phyloP scores from a whole-genome alignment of 192 early-diverging fungal species.

The Lobulomyces angularis region DNA sequence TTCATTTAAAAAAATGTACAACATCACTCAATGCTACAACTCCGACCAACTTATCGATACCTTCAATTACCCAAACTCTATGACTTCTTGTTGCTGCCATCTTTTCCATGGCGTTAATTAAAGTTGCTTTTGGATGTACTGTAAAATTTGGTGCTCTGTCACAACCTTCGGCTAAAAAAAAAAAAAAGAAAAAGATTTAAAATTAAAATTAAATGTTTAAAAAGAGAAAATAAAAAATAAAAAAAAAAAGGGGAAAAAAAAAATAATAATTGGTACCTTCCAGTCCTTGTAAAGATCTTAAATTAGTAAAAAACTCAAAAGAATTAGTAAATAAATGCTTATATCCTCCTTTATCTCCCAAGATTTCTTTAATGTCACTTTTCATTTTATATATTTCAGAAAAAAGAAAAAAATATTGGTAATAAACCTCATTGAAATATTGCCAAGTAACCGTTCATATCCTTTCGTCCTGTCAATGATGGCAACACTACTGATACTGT shows the following conservation, averaged over 20 bases:
- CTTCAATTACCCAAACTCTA: conserved; percentile 34
- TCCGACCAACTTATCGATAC: conserved; percentile 21
- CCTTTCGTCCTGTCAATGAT: conserved; percentile 20
- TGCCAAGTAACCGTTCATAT: conserved; percentile 2
- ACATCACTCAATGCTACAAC: conserved; percentile 26
- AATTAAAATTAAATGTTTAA: too few relatives aligned
- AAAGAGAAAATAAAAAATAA: too few relatives aligned
- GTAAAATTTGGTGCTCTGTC: conserved; percentile 24
- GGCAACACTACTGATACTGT: conserved; percentile 30
- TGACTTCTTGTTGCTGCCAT: conserved; percentile 36
- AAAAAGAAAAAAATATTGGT: background rate
- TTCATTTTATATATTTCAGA: conserved; percentile 14
- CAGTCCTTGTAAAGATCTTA: conserved; percentile 18
- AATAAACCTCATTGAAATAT: conserved; percentile 3
- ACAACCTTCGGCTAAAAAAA: too few relatives aligned
- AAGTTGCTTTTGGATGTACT: conserved; percentile 26
- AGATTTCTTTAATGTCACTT: conserved; percentile 38
- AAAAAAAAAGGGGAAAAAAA: too few relatives aligned
- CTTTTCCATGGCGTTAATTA: conserved; percentile 37
- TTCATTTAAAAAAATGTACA: too few relatives aligned
- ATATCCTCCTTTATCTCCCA: conserved; percentile 25
- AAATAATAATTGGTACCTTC: too few relatives aligned
- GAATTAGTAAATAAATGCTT: conserved; percentile 19
- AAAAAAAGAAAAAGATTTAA: too few relatives aligned
- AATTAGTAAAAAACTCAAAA: conserved; percentile 29